A percentile compares a stretch with the other conserved stretches of the same genome.
Evolutionary conservation across 169 alveolate species (phyloP).

Genomic region (Plasmodium knowlesi): DNA sequence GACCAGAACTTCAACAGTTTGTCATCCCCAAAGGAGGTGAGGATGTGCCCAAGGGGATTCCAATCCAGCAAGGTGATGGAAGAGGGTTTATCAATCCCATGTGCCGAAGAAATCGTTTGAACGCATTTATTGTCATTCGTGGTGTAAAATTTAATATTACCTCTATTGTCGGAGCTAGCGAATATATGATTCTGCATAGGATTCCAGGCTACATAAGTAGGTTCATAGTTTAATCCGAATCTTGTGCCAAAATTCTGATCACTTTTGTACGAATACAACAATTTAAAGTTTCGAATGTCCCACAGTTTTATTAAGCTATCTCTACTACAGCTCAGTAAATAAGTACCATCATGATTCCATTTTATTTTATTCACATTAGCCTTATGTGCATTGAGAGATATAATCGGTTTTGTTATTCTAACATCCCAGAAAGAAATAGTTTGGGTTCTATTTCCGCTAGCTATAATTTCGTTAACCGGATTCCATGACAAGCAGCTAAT

Average conservation of each 20-base stretch:
- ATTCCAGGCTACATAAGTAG: slow-evolving; percentile 84
- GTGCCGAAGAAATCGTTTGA: slow-evolving; percentile 76
- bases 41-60: slow-evolving; percentile 92
- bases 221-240: slow-evolving; percentile 72
- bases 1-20: slow-evolving; percentile 86
- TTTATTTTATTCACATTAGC: slow-evolving; percentile 84
- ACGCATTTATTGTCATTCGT: slow-evolving; percentile 78
- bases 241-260: slow-evolving; percentile 22
- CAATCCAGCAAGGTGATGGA: slow-evolving; percentile 86
- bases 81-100: slow-evolving; percentile 78
- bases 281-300: slow-evolving; percentile 85
- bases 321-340: slow-evolving; percentile 78
- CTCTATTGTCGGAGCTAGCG: slow-evolving; percentile 85
- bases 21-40: slow-evolving; percentile 90
- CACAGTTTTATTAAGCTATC: slow-evolving; percentile 89
- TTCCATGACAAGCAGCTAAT: slow-evolving; percentile 90
- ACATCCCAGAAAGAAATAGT: slow-evolving; percentile 91
- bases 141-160: slow-evolving; percentile 82
- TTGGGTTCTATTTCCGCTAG: slow-evolving; percentile 88
- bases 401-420: slow-evolving; percentile 82
- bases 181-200: slow-evolving; percentile 87
- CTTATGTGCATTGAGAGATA: slow-evolving; percentile 89
- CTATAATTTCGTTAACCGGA: slow-evolving; percentile 86
- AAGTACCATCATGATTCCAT: slow-evolving; percentile 83
- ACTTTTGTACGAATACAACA: slow-evolving; percentile 76